A percentile compares a stretch with the other conserved stretches of the same genome.
These are phyloP conservation scores for Syzygium malaccense DNA, from an alignment of 441 rosid species.

Conservation along the genomic window DNA sequence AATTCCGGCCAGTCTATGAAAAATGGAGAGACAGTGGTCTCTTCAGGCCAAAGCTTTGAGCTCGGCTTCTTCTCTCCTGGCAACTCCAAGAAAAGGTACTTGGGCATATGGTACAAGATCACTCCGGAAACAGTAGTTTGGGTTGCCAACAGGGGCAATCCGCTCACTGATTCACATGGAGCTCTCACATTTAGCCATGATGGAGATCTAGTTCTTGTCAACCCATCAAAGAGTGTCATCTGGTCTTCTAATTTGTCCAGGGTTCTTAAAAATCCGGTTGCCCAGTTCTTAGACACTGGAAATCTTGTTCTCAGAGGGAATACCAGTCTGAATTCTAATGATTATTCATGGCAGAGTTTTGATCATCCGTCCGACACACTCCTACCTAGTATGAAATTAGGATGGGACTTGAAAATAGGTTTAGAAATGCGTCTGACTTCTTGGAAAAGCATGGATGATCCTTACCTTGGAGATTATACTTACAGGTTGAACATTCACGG, in stretches of 20 bases:
- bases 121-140: not conserved
- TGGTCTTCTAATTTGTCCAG: not conserved
- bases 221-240: not conserved
- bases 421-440: not conserved
- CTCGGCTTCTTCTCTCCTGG: not conserved
- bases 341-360: not conserved
- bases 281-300: not conserved
- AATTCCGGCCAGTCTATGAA: not conserved
- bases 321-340: not conserved
- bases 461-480: not conserved
- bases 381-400: not conserved
- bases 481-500: accelerated
- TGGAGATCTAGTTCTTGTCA: not conserved
- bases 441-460: not conserved
- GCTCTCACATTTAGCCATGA: not conserved
- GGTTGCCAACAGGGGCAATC: not conserved
- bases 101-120: not conserved
- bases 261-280: not conserved
- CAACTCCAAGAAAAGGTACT: not conserved
- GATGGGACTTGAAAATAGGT: not conserved
- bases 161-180: not conserved
- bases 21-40: not conserved
- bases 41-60: not conserved
- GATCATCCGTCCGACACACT: not conserved
- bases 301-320: not conserved